phyloP scores from a whole-genome alignment of 2,329 filamentous ascomycete species.

The Fusarium verticillioides region DNA sequence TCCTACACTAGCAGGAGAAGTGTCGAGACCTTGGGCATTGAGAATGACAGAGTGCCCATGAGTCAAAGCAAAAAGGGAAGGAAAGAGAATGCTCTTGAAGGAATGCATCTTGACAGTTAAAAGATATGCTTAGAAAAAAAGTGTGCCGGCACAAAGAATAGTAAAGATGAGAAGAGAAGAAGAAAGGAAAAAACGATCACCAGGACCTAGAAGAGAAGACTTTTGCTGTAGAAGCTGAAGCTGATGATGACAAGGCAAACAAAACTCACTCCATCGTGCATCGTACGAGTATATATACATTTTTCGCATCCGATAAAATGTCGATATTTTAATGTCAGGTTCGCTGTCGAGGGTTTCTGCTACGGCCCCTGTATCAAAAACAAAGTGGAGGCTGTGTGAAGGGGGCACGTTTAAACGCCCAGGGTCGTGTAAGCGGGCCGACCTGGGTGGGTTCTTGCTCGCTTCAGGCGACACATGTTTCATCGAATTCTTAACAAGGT shows the following conservation, averaged over 20 bases:
- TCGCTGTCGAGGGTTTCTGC: slow-evolving; percentile 20
- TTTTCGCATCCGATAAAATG: background rate
- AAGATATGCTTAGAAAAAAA: background rate
- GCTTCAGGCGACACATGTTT: slow-evolving; percentile 35
- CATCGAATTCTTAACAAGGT: slow-evolving; percentile 8
- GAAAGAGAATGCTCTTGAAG: slow-evolving; percentile 23
- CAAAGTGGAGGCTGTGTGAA: slow-evolving; percentile 33
- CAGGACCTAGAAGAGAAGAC: slow-evolving; percentile 37
- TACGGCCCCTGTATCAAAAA: slow-evolving; percentile 39
- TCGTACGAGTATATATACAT: slow-evolving; percentile 32
- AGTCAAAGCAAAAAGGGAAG: slow-evolving; percentile 31
- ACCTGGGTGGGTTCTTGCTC: slow-evolving; percentile 5
- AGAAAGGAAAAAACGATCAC: slow-evolving; percentile 35
- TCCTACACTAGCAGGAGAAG: slow-evolving; percentile 60
- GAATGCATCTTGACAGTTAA: slow-evolving; percentile 34
- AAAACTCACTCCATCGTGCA: background rate
- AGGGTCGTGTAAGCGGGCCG: slow-evolving; percentile 1
- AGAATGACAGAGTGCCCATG: slow-evolving; percentile 59
- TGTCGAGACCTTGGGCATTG: slow-evolving; percentile 57
- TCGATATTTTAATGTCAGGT: background rate
- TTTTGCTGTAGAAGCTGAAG: slow-evolving; percentile 32
- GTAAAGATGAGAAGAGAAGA: slow-evolving; percentile 4
- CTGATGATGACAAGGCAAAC: slow-evolving; percentile 24
- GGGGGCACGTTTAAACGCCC: slow-evolving; percentile 11
- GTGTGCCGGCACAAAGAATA: slow-evolving; percentile 38